phyloP scores from a whole-genome alignment of 192 early-diverging fungal genomes.

The Lunasporangiospora selenospora region DNA sequence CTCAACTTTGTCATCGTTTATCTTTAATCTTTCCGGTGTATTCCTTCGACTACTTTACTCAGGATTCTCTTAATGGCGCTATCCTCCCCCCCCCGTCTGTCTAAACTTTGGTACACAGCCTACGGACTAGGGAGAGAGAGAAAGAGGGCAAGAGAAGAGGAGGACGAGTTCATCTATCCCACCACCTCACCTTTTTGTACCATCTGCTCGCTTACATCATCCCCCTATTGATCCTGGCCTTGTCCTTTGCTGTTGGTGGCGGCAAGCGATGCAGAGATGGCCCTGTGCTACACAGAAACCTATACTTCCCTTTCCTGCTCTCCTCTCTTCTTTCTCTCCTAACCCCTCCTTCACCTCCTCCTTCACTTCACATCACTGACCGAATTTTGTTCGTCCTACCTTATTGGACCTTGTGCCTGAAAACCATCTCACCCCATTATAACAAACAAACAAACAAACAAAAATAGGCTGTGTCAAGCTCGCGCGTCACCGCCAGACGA shows the following conservation, averaged over 20 bases:
- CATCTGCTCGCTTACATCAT: background rate
- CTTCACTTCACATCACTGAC: background rate
- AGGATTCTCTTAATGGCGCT: too few relatives aligned
- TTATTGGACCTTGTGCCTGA: background rate
- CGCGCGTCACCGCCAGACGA: constrained; percentile 57
- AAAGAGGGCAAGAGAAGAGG: background rate
- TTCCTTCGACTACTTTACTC: too few relatives aligned
- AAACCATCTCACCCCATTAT: too few relatives aligned
- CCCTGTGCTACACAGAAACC: background rate
- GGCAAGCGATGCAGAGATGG: too few relatives aligned
- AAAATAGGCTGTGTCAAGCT: constrained; percentile 57
- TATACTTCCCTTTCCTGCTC: background rate
- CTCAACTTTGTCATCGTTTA: too few relatives aligned
- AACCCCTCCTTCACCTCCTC: background rate
- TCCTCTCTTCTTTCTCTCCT: background rate
- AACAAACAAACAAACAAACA: background rate
- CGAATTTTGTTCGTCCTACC: background rate
- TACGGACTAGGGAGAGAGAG: background rate
- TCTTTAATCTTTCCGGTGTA: too few relatives aligned
- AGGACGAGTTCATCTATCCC: too few relatives aligned
- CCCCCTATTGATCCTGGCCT: constrained; percentile 3
- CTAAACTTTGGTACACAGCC: background rate
- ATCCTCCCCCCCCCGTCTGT: too few relatives aligned
- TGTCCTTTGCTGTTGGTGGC: constrained; percentile 5
- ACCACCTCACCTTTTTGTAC: background rate